Percentiles rank a stretch among this genome's conserved stretches.
These are phyloP conservation scores for Cladosporium halotolerans DNA, from an alignment of 2,329 filamentous ascomycete species.

Conservation along the genomic window DNA sequence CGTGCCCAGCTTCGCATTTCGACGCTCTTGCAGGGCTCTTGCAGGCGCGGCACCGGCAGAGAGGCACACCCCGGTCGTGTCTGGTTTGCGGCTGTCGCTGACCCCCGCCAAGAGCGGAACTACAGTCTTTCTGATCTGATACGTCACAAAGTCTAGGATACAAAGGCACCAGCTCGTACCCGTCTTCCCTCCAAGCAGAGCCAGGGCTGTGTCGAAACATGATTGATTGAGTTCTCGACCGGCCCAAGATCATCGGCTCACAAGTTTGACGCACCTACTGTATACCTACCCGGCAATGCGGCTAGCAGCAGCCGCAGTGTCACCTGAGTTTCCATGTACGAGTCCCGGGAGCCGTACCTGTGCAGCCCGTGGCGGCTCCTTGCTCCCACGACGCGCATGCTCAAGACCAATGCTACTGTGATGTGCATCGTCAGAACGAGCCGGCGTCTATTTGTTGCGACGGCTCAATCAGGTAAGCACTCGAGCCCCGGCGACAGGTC, in stretches of 20 bases:
- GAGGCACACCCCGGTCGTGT: no score
- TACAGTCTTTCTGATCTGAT: not conserved
- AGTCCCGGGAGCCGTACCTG: not conserved
- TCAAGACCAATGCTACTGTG: not conserved
- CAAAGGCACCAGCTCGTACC: no score
- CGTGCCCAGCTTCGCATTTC: no score
- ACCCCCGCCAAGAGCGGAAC: no score
- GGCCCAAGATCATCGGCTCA: no score
- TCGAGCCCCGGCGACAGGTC: not conserved
- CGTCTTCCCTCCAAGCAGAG: no score
- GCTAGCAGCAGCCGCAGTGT: slow-evolving; percentile 3
- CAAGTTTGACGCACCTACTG: no score
- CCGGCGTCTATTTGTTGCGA: slow-evolving; percentile 2
- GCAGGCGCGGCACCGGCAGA: no score
- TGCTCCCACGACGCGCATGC: slow-evolving; percentile 1
- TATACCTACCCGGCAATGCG: not conserved
- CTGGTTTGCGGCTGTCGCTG: no score
- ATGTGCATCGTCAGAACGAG: not conserved
- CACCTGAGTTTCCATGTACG: not conserved
- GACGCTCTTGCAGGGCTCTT: no score
- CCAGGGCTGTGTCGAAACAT: no score
- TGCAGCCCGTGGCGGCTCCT: slow-evolving; percentile 2
- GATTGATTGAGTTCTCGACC: no score
- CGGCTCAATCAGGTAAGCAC: not conserved
- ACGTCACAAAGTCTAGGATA: not conserved